Evolutionary conservation across 352 stramenopile species (phyloP).

Genomic region (Pythium aristosporum): DNA sequence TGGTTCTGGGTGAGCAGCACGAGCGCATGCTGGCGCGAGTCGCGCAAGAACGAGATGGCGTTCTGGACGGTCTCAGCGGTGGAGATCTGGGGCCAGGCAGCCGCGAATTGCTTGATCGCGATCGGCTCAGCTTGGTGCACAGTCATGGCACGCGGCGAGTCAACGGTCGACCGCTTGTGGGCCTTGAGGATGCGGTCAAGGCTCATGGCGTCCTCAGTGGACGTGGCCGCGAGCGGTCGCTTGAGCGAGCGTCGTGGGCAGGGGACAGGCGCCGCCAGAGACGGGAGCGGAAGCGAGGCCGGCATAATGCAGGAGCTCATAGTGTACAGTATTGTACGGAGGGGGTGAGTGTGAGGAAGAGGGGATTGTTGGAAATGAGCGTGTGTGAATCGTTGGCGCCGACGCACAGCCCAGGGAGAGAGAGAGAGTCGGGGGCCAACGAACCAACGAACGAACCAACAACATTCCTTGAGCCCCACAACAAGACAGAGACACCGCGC

Average conservation of each 20-base stretch:
- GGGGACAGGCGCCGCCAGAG: constrained; percentile 15
- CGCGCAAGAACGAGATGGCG: constrained; percentile 74
- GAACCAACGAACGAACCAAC: constrained; percentile 6
- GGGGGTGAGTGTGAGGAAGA: not conserved
- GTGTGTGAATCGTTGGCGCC: not conserved
- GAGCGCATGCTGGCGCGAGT: constrained; percentile 69
- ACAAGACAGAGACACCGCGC: constrained; percentile 16
- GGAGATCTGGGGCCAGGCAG: constrained; percentile 41
- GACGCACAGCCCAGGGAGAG: constrained; percentile 9
- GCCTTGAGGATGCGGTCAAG: constrained; percentile 56
- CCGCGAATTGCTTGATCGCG: constrained; percentile 1
- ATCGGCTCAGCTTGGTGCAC: not conserved
- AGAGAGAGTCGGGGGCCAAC: constrained; percentile 7
- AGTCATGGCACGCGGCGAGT: constrained; percentile 41
- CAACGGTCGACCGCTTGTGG: constrained; percentile 48
- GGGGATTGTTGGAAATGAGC: not conserved
- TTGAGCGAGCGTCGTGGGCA: constrained; percentile 49
- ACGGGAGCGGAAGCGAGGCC: constrained; percentile 34
- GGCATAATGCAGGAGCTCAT: constrained; percentile 67
- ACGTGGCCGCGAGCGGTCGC: constrained; percentile 46
- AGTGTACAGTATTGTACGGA: not conserved
- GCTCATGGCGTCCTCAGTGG: constrained; percentile 47
- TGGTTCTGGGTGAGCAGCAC: constrained; percentile 70
- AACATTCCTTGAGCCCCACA: constrained; percentile 7
- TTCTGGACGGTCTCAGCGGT: constrained; percentile 60